Evolutionary conservation across 306 rosid species (phyloP).

Genomic region (Trichosanthes cucumerina): DNA sequence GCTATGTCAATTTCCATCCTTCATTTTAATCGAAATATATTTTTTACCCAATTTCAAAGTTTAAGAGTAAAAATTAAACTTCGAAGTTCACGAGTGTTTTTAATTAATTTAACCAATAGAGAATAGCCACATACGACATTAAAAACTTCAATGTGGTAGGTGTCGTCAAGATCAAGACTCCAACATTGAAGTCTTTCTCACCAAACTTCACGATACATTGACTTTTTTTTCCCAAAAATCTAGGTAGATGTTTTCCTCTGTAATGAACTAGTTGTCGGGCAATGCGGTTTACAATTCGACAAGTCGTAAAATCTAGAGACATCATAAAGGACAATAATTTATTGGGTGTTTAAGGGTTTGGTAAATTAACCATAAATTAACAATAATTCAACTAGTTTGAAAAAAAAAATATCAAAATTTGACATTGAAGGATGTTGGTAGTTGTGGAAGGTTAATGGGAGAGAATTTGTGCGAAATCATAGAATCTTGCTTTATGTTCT

Average conservation of each 20-base stretch:
- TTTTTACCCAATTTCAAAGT: no score
- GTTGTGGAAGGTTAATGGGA: background rate
- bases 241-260: background rate
- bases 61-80: no score
- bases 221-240: background rate
- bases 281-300: background rate
- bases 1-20: no score
- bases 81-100: no score
- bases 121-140: background rate
- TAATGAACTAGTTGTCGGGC: background rate
- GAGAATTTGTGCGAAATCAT: background rate
- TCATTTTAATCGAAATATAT: no score
- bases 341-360: background rate
- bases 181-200: background rate
- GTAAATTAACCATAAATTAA: background rate
- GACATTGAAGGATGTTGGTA: background rate
- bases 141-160: background rate
- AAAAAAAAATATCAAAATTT: background rate
- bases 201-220: background rate
- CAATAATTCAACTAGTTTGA: background rate
- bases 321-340: background rate
- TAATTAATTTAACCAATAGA: no score
- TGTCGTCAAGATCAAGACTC: background rate
- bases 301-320: background rate
- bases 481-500: background rate